Evolutionary conservation across 805 yeast genomes (phyloP).

Genomic region (Kuraishia piskuri): DNA sequence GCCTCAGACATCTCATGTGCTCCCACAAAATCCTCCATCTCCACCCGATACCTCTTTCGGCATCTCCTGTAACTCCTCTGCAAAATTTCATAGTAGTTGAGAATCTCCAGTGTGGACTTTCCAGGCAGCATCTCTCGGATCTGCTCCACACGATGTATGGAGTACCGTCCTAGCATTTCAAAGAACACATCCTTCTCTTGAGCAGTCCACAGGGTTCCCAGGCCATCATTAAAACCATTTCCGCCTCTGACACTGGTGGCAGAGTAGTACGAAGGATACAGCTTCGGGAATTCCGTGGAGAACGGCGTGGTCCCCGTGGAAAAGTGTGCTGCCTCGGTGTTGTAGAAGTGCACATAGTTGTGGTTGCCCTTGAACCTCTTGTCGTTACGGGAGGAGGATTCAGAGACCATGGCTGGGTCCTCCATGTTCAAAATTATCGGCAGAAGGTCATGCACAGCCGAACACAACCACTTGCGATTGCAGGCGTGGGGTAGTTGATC

Average conservation of each 20-base stretch:
- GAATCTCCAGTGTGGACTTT: conserved; percentile 32
- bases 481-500: not conserved
- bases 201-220: conserved; percentile 28
- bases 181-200: conserved; percentile 46
- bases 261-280: not conserved
- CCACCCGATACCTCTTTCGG: conserved; percentile 10
- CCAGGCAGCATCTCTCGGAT: conserved; percentile 21
- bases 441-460: not conserved
- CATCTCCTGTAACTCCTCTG: conserved; percentile 9
- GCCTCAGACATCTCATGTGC: conserved; percentile 36
- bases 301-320: not conserved
- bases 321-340: not conserved
- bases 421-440: not conserved
- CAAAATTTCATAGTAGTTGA: conserved; percentile 25
- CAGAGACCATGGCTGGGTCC: not conserved
- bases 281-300: not conserved
- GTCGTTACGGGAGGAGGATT: not conserved
- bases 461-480: not conserved
- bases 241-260: not conserved
- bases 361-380: not conserved
- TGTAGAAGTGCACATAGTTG: not conserved
- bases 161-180: conserved; percentile 32
- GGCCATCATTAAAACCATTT: not conserved
- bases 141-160: conserved; percentile 30
- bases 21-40: conserved; percentile 33